Conservation (phyloP, 306 rosid genomes). For the Adenanthera pavonina region DNA sequence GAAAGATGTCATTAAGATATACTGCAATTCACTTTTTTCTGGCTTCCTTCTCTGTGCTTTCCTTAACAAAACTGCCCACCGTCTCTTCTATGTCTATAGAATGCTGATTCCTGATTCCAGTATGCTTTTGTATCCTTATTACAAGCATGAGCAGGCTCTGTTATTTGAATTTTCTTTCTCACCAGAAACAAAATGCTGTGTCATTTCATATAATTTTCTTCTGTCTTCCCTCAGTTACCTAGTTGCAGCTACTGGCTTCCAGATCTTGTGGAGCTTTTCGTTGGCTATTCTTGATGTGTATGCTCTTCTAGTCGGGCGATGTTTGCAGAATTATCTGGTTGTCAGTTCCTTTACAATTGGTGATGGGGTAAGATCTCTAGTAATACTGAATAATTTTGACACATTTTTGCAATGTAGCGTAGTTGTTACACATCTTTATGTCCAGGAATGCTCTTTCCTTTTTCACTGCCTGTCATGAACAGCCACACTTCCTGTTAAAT, state of each 20-base stretch:
- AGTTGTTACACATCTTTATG: constrained; percentile 11
- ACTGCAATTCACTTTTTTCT: constrained; percentile 6
- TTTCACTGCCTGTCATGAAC: constrained; percentile 9
- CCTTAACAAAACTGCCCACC: not conserved
- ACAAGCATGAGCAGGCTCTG: too few species aligned
- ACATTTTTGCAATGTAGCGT: constrained; percentile 22
- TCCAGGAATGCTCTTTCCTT: constrained; percentile 24
- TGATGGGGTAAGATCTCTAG: constrained; percentile 80
- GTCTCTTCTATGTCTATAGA: constrained; percentile 22
- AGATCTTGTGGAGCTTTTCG: constrained; percentile 74
- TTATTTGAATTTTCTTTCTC: too few species aligned
- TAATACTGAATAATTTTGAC: constrained; percentile 4
- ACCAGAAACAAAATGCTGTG: not conserved
- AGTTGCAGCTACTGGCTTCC: constrained; percentile 83
- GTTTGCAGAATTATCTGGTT: constrained; percentile 68
- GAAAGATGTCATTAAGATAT: not conserved
- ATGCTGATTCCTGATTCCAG: not conserved
- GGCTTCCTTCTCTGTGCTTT: constrained; percentile 14
- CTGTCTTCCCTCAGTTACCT: constrained; percentile 65
- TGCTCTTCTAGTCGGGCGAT: constrained; percentile 77
- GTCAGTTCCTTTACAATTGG: constrained; percentile 76
- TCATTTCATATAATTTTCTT: constrained; percentile 18
- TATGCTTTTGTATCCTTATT: too few species aligned
- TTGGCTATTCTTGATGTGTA: constrained; percentile 74
- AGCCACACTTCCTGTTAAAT: constrained; percentile 16